Conservation (phyloP, 352 stramenopile species). For the Phytophthora syringae region DNA sequence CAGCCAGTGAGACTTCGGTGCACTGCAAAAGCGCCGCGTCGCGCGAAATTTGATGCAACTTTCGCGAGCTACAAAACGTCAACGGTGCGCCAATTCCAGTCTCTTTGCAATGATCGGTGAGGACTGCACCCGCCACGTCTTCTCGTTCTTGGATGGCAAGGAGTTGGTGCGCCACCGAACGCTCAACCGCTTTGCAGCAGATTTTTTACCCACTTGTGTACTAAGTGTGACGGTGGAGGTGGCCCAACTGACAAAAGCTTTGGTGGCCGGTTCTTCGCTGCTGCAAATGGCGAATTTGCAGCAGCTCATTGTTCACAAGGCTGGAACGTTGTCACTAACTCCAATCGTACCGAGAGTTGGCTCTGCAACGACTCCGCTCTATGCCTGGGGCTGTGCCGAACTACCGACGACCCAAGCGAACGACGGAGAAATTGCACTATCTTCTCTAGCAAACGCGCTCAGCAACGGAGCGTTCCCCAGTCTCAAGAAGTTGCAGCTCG, state of each 20-base stretch:
- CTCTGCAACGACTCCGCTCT: constrained; percentile 40
- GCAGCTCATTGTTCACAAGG: constrained; percentile 64
- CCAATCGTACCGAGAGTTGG: constrained; percentile 3
- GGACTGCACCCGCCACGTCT: constrained; percentile 60
- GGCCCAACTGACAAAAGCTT: constrained; percentile 38
- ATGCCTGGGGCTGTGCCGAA: constrained; percentile 69
- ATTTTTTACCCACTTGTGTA: constrained; percentile 62
- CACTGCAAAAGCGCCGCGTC: constrained; percentile 34
- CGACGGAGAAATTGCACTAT: constrained; percentile 56
- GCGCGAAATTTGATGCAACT: constrained; percentile 28
- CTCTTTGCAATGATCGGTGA: constrained; percentile 46
- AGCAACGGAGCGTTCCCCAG: constrained; percentile 40
- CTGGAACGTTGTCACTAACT: constrained; percentile 11
- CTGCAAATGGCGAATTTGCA: constrained; percentile 61
- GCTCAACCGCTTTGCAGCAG: constrained; percentile 58
- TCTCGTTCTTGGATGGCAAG: constrained; percentile 68
- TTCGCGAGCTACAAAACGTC: constrained; percentile 43
- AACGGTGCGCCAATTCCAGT: constrained; percentile 23
- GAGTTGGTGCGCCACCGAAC: constrained; percentile 54
- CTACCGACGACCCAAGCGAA: constrained; percentile 63
- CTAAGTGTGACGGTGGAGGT: constrained; percentile 59
- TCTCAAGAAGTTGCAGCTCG: constrained; percentile 65
- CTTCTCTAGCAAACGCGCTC: constrained; percentile 49
- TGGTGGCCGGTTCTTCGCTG: constrained; percentile 40
- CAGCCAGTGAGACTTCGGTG: constrained; percentile 35